Evolutionary conservation across 768 basidiomycete species (phyloP).

Genomic region (Lactarius sp.): DNA sequence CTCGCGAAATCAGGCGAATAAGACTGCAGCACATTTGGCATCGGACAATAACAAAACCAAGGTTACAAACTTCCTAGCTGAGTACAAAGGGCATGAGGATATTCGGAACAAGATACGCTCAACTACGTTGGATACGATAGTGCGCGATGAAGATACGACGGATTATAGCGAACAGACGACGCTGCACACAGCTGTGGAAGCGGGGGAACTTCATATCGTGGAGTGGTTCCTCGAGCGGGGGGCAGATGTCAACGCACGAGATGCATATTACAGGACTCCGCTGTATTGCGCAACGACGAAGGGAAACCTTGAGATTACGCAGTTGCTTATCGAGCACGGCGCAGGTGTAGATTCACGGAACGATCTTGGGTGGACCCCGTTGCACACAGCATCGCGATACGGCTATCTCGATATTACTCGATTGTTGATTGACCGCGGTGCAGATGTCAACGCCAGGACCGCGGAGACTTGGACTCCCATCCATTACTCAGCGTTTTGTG

Average conservation of each 20-base stretch:
- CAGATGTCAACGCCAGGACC: not conserved
- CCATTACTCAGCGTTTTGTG: not conserved
- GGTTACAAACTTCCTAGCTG: not conserved
- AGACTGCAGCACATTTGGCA: not conserved
- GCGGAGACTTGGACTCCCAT: not conserved
- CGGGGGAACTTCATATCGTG: not conserved
- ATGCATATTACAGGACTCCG: not conserved
- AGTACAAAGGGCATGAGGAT: not conserved
- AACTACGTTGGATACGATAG: not conserved
- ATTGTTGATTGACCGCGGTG: not conserved
- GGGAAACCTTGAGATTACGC: not conserved
- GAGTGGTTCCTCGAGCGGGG: not conserved
- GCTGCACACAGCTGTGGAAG: not conserved
- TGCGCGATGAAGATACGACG: not conserved
- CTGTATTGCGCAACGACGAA: not conserved
- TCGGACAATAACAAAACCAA: not conserved
- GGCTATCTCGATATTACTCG: not conserved
- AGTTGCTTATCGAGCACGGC: not conserved
- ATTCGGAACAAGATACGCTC: not conserved
- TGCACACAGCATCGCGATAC: not conserved
- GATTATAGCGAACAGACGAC: not conserved
- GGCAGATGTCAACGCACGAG: not conserved
- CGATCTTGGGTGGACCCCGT: not conserved
- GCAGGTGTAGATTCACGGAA: conserved; percentile 1
- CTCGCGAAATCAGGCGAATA: not conserved